Evolutionary conservation across 139 green algal genomes (phyloP), one percentile per base, ranked within the genome.

Genomic region (Pedinophyceae sp.): DNA sequence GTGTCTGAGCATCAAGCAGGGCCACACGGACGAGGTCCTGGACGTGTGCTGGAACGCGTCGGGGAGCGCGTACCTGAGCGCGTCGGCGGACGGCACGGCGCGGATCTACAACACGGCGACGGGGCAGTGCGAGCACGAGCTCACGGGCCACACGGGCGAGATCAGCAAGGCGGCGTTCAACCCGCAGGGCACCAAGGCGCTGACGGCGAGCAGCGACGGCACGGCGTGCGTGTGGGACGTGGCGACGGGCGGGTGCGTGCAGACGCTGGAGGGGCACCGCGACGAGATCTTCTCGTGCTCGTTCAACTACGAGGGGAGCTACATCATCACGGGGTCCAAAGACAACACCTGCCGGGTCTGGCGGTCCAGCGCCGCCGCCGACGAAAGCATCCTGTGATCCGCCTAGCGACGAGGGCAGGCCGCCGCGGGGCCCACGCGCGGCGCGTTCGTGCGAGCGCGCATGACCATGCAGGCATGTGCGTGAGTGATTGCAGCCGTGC

Each of bases 281-380:
- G 79, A 87, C 48, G 79, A 87, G 68, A 79, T 87, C 50, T 87
- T 87, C 60, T 61, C 26, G 15, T 80, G 70, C 54, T 71, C 76
- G 4, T 81, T 84, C 62, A 87, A 87, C 69, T 87, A 87, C 58
- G 76, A 87, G 50, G 78, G 73, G 3, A 67, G 78, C 63, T 73
- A 70, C 49, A 66, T 87, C 39, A 81, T 87, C 61, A 84, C 71
- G 34, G 75, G 71, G 20, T 76, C 67, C 25, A 81, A 80, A 60
- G 74, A 87, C 67, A 87, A 87, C 67, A 82, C 78, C 6, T 84
- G 75, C 61, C 66, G 78, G 28, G 78, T 87, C 54, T 87, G 75
- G 78, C 62, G 34, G 34, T 7, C 34, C 10, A 13, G 13, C 34
- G 34, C 10, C 34, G 34, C 10, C 34, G 10, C 34, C 34, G 34